Conservation (phyloP, 2,329 filamentous ascomycete species). For the Plectosphaerella plurivora region DNA sequence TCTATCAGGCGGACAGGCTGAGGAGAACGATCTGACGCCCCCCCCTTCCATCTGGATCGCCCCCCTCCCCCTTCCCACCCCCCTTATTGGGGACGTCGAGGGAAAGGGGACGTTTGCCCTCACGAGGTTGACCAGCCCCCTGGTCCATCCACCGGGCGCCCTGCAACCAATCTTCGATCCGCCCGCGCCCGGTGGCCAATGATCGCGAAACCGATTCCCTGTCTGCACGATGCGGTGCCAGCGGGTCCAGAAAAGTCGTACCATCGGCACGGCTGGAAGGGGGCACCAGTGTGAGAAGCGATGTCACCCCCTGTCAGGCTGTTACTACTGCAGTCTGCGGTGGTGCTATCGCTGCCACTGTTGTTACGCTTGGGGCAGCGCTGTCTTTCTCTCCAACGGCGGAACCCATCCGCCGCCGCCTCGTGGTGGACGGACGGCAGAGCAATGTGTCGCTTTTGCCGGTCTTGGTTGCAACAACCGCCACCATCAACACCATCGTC, state of each 20-base stretch:
- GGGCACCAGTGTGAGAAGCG: conserved; percentile 6
- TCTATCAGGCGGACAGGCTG: neutral
- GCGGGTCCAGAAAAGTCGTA: conserved; percentile 15
- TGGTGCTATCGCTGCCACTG: too few species aligned
- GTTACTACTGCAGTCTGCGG: neutral
- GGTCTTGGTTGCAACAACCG: too few species aligned
- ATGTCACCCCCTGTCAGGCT: conserved; percentile 2
- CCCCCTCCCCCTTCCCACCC: neutral
- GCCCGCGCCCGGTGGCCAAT: conserved; percentile 14
- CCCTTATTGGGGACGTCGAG: neutral
- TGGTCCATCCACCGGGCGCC: conserved; percentile 8
- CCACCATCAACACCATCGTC: too few species aligned
- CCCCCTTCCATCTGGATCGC: neutral
- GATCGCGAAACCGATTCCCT: conserved; percentile 10
- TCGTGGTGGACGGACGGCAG: too few species aligned
- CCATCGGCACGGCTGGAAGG: conserved; percentile 13
- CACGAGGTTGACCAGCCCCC: conserved; percentile 3
- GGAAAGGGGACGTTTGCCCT: neutral
- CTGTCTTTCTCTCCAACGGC: too few species aligned
- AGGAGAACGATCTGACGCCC: neutral
- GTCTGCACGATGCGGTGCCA: conserved; percentile 4
- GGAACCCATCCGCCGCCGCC: too few species aligned
- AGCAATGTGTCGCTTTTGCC: too few species aligned
- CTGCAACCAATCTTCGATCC: conserved; percentile 15
- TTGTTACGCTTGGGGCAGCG: too few species aligned